Percentiles rank a stretch among this genome's conserved stretches.
These are phyloP conservation scores for Corynascus novoguineensis DNA, from an alignment of 495 filamentous ascomycete genomes.

Conservation along the genomic window DNA sequence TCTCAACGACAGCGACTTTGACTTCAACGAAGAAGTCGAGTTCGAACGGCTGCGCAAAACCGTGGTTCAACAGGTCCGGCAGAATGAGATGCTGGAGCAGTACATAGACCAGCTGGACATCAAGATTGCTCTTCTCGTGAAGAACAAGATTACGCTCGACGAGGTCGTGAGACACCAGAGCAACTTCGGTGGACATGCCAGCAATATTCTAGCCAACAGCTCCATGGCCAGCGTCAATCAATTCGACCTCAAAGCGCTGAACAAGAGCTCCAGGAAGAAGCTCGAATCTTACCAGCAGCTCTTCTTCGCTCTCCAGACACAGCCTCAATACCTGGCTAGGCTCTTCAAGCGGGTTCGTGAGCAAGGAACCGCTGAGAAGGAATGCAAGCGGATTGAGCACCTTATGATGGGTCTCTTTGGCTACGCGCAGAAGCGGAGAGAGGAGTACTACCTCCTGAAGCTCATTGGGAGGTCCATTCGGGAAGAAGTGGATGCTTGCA, in stretches of 20 bases:
- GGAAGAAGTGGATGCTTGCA: slow-evolving; percentile 76
- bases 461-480: slow-evolving; percentile 74
- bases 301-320: slow-evolving; percentile 96
- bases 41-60: slow-evolving; percentile 88
- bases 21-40: slow-evolving; percentile 98
- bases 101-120: slow-evolving; percentile 98
- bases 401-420: slow-evolving; percentile 96
- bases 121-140: slow-evolving; percentile 96
- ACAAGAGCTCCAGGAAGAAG: slow-evolving; percentile 91
- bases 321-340: slow-evolving; percentile 86
- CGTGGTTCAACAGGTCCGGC: slow-evolving; percentile 92
- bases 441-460: slow-evolving; percentile 95
- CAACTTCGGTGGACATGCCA: slow-evolving; percentile 89
- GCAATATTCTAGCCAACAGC: slow-evolving; percentile 77
- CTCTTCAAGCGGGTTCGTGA: slow-evolving; percentile 82
- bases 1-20: slow-evolving; percentile 95
- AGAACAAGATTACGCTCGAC: slow-evolving; percentile 98
- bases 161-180: slow-evolving; percentile 97
- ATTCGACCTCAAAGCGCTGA: slow-evolving; percentile 93
- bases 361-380: slow-evolving; percentile 81
- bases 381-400: slow-evolving; percentile 84
- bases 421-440: slow-evolving; percentile 91
- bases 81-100: slow-evolving; percentile 94
- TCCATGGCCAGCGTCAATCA: slow-evolving; percentile 85
- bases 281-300: slow-evolving; percentile 95